Evolutionary conservation across 2,329 filamentous ascomycete genomes (phyloP).

Genomic region (Stylonectria norvegica): DNA sequence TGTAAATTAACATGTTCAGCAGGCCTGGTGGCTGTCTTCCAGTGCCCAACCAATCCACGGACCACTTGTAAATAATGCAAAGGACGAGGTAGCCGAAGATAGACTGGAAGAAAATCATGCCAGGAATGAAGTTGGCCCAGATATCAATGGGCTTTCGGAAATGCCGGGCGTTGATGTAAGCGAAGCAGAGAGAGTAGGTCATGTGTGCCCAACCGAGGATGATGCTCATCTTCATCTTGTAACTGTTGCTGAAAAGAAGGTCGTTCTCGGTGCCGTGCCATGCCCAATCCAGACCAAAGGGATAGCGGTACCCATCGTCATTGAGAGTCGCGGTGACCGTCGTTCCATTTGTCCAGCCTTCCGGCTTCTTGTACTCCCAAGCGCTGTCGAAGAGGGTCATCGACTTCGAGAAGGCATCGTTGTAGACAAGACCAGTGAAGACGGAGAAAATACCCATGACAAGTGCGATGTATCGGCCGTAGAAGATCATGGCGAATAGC

Average conservation of each 20-base stretch:
- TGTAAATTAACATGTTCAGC: constrained; percentile 99
- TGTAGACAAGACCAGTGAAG: constrained; percentile 96
- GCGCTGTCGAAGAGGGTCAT: constrained; percentile 85
- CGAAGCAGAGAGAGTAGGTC: constrained; percentile 94
- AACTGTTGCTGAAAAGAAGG: constrained; percentile 93
- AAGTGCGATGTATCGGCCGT: constrained; percentile 95
- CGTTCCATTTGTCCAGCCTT: constrained; percentile 62
- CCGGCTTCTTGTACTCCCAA: constrained; percentile 75
- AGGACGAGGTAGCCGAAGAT: constrained; percentile 97
- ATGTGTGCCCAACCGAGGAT: constrained; percentile 96
- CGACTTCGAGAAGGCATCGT: constrained; percentile 93
- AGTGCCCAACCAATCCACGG: constrained; percentile 70
- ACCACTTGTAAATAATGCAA: constrained; percentile 97
- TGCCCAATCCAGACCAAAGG: constrained; percentile 91
- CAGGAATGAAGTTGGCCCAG: constrained; percentile 94
- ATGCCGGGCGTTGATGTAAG: constrained; percentile 88
- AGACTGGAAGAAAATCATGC: constrained; percentile 99
- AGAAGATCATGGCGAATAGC: constrained; percentile 97
- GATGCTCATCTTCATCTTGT: constrained; percentile 99
- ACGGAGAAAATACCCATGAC: constrained; percentile 98
- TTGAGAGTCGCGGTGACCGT: constrained; percentile 66
- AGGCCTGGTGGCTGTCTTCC: constrained; percentile 75
- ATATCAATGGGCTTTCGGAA: constrained; percentile 96
- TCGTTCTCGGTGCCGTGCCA: constrained; percentile 98
- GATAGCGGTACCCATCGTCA: constrained; percentile 74